These are phyloP conservation scores for Diplodia corticola DNA, from an alignment of 2,329 filamentous ascomycete genomes.

Conservation along the genomic window DNA sequence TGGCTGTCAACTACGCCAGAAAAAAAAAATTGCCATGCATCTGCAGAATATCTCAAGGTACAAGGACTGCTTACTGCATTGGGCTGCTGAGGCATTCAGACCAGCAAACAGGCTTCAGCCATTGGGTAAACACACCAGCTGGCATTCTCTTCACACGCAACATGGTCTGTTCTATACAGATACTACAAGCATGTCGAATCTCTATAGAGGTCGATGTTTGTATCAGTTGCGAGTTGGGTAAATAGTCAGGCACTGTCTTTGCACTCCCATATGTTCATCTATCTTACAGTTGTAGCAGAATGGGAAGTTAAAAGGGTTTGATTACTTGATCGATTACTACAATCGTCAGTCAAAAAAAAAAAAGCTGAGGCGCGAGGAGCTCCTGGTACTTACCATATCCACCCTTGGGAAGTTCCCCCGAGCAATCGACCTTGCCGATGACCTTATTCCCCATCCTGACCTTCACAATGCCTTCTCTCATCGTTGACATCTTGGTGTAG, in stretches of 20 bases:
- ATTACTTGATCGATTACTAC: conserved; percentile 6
- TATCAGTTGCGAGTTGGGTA: too few species aligned
- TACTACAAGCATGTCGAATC: too few species aligned
- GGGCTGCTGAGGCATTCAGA: too few species aligned
- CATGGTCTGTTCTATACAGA: too few species aligned
- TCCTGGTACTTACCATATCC: background rate
- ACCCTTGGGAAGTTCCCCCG: background rate
- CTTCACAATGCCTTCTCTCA: conserved; percentile 14
- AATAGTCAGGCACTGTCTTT: background rate
- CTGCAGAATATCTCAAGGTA: too few species aligned
- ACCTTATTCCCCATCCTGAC: background rate
- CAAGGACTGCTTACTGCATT: too few species aligned
- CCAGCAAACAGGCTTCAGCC: too few species aligned
- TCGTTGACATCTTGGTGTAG: conserved; percentile 12
- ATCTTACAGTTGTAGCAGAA: background rate
- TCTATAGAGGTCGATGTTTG: too few species aligned
- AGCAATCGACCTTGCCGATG: conserved; percentile 3
- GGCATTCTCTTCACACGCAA: too few species aligned
- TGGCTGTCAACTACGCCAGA: too few species aligned
- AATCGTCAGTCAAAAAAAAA: background rate
- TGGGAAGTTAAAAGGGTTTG: background rate
- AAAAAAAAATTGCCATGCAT: too few species aligned
- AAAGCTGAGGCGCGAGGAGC: background rate
- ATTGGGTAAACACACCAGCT: too few species aligned
- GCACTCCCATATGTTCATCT: background rate